phyloP scores from a whole-genome alignment of 73 alveolate genomes.

The Uronychia setigera region DNA sequence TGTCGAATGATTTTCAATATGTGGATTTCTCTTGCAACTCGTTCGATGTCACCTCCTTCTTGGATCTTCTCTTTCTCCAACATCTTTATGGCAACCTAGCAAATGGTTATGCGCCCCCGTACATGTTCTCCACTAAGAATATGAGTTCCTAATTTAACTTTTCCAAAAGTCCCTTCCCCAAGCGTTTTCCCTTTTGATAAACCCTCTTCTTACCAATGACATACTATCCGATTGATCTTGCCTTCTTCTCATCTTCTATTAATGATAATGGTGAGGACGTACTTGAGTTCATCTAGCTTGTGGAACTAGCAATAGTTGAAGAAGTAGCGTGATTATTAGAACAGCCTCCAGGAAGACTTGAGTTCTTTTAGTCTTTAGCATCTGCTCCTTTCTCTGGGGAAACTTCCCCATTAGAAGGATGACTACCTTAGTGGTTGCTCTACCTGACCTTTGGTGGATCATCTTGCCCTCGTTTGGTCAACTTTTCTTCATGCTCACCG shows the following conservation, averaged over 20 bases:
- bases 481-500: too few relatives aligned
- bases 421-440: too few relatives aligned
- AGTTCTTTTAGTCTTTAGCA: too few relatives aligned
- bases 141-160: constrained; percentile 24
- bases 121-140: constrained; percentile 12
- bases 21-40: constrained; percentile 21
- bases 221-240: neutral
- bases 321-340: too few relatives aligned
- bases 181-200: neutral
- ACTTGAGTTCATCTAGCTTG: too few relatives aligned
- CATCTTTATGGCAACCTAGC: constrained; percentile 70
- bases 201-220: neutral
- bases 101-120: neutral
- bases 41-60: constrained; percentile 18
- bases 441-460: too few relatives aligned
- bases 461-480: too few relatives aligned
- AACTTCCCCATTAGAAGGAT: too few relatives aligned
- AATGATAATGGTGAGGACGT: too few relatives aligned
- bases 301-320: too few relatives aligned
- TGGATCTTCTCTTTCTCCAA: constrained; percentile 25
- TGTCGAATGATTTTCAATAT: constrained; percentile 58
- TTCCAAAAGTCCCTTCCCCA: constrained; percentile 36
- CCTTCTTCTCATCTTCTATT: neutral
- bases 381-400: too few relatives aligned
- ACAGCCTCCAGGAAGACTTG: too few relatives aligned